Evolutionary conservation across 2,329 filamentous ascomycete genomes (phyloP).

Genomic region (Botrytis byssoidea): DNA sequence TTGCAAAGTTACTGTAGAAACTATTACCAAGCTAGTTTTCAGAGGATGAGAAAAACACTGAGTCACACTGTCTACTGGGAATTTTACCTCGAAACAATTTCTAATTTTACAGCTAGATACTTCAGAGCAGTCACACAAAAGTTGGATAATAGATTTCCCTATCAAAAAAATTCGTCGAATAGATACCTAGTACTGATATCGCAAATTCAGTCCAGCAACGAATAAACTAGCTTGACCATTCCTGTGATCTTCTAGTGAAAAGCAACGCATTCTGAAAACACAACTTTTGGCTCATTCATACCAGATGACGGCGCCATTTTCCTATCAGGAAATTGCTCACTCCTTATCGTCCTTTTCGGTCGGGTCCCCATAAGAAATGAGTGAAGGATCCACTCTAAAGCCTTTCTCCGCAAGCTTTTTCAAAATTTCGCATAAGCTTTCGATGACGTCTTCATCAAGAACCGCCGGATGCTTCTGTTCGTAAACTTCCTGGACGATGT

Average conservation of each 20-base stretch:
- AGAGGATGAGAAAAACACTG: background rate
- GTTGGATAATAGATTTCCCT: background rate
- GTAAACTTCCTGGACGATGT: background rate
- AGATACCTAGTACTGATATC: background rate
- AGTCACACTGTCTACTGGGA: background rate
- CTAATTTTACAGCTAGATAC: background rate
- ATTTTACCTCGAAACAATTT: background rate
- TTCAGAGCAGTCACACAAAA: background rate
- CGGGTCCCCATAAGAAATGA: background rate
- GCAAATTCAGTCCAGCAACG: background rate
- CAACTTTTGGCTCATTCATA: background rate
- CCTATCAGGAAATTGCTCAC: background rate
- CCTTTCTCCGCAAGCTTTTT: background rate
- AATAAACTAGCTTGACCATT: background rate
- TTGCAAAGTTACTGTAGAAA: background rate
- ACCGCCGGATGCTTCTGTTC: background rate
- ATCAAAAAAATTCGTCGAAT: background rate
- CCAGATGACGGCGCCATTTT: background rate
- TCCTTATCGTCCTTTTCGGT: background rate
- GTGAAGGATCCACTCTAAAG: background rate
- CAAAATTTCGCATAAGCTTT: background rate
- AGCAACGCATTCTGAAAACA: background rate
- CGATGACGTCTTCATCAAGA: background rate
- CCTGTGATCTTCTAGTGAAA: background rate
- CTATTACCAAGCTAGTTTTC: background rate